These are phyloP conservation scores for Neoscytalidium dimidiatum DNA, from an alignment of 2,329 filamentous ascomycete species.

Conservation along the genomic window DNA sequence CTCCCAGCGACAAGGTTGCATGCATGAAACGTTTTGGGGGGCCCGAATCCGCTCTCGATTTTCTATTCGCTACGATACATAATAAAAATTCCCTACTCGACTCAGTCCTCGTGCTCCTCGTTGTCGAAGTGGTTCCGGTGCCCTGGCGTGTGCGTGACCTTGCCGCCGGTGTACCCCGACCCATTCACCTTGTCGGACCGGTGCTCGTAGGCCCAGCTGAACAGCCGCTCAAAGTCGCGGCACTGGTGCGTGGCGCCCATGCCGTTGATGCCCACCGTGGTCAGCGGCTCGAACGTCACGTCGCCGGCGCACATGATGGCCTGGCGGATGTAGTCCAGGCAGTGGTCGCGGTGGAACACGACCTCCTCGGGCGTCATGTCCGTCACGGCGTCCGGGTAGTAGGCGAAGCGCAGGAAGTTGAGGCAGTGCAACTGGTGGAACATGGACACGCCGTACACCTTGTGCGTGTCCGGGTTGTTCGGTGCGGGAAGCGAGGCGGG, in stretches of 20 bases:
- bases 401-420: conserved; percentile 35
- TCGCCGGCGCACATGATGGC: conserved; percentile 20
- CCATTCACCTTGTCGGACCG: not conserved
- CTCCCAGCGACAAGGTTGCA: too few relatives aligned
- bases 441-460: conserved; percentile 24
- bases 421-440: conserved; percentile 37
- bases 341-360: conserved; percentile 16
- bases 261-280: not conserved
- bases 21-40: too few relatives aligned
- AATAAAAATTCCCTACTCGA: too few relatives aligned
- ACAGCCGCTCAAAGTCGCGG: not conserved
- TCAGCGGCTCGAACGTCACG: conserved; percentile 16
- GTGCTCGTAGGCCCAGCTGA: conserved; percentile 16
- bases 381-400: conserved; percentile 23
- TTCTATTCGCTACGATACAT: not conserved
- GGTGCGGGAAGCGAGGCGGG: not conserved
- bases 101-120: not conserved
- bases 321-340: conserved; percentile 21
- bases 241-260: conserved; percentile 9
- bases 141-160: conserved; percentile 6
- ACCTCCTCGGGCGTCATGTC: not conserved
- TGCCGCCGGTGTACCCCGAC: not conserved
- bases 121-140: conserved; percentile 1
- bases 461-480: not conserved
- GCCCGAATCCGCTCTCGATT: too few relatives aligned